Conservation (phyloP, 2,329 filamentous ascomycete species). For the Mariannaea elegans region DNA sequence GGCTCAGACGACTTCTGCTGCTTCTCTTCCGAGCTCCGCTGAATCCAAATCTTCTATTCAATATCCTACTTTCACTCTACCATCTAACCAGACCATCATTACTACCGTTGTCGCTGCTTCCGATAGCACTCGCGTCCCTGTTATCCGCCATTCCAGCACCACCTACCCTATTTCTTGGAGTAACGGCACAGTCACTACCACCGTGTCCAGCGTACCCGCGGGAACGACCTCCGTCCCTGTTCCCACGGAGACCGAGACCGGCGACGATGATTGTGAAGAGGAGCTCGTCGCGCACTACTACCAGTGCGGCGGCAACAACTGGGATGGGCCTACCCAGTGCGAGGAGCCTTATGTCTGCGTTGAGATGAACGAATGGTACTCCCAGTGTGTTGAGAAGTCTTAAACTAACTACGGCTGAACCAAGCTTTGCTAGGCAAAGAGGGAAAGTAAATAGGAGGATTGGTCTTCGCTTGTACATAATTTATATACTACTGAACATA, state of each 20-base stretch:
- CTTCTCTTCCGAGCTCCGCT: conserved; percentile 22
- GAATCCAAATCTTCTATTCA: conserved; percentile 15
- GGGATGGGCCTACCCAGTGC: conserved; percentile 31
- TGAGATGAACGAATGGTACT: conserved; percentile 32
- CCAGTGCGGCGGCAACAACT: conserved; percentile 35
- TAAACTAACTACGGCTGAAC: background rate
- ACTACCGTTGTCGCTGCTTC: conserved; percentile 1
- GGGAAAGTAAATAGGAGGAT: background rate
- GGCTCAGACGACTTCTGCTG: conserved; percentile 28
- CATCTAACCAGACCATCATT: conserved; percentile 25
- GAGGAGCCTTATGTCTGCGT: conserved; percentile 32
- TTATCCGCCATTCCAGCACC: conserved; percentile 31
- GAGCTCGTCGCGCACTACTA: conserved; percentile 27
- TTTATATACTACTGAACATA: conserved; percentile 22
- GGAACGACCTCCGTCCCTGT: conserved; percentile 22
- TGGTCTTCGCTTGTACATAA: conserved; percentile 26
- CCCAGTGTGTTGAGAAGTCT: conserved; percentile 28
- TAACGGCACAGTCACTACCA: conserved; percentile 27
- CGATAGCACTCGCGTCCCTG: conserved; percentile 22
- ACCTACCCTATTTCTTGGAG: conserved; percentile 32
- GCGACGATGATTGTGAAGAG: background rate
- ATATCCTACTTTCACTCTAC: conserved; percentile 27
- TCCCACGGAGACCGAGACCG: conserved; percentile 24
- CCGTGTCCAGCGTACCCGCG: conserved; percentile 8
- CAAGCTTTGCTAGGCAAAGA: background rate